phyloP scores from a whole-genome alignment of 2,329 filamentous ascomycete genomes.

The Pyrenophora graminea region DNA sequence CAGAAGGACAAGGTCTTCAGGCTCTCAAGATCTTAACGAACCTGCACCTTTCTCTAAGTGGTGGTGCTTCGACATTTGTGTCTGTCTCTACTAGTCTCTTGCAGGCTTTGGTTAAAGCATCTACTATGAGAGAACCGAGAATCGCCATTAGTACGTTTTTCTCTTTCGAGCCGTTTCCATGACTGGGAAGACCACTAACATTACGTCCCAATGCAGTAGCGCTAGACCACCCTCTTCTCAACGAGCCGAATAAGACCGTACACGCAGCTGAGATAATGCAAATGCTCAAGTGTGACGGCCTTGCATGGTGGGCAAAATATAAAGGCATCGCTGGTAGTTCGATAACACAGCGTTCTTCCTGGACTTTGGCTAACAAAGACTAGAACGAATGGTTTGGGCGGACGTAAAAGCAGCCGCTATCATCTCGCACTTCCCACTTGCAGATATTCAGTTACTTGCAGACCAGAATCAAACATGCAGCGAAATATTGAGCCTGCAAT shows the following conservation, averaged over 20 bases:
- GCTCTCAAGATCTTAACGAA: neutral
- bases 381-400: slow-evolving; percentile 5
- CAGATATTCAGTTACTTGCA: neutral
- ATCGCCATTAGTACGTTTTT: neutral
- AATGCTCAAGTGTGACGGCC: neutral
- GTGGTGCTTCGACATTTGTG: slow-evolving; percentile 9
- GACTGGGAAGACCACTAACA: too few species aligned
- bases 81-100: slow-evolving; percentile 11
- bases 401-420: neutral
- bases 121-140: neutral
- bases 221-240: neutral
- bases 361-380: neutral
- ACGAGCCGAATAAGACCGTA: neutral
- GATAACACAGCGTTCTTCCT: neutral
- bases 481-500: neutral
- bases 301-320: slow-evolving; percentile 3
- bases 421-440: neutral
- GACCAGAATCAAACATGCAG: neutral
- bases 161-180: too few species aligned
- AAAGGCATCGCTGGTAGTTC: slow-evolving; percentile 5
- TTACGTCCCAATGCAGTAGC: neutral
- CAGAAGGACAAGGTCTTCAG: neutral
- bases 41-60: slow-evolving; percentile 4
- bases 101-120: slow-evolving; percentile 8
- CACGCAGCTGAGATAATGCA: neutral